Evolutionary conservation across 768 basidiomycete species (phyloP).

Genomic region (Xanthoconium purpureum): DNA sequence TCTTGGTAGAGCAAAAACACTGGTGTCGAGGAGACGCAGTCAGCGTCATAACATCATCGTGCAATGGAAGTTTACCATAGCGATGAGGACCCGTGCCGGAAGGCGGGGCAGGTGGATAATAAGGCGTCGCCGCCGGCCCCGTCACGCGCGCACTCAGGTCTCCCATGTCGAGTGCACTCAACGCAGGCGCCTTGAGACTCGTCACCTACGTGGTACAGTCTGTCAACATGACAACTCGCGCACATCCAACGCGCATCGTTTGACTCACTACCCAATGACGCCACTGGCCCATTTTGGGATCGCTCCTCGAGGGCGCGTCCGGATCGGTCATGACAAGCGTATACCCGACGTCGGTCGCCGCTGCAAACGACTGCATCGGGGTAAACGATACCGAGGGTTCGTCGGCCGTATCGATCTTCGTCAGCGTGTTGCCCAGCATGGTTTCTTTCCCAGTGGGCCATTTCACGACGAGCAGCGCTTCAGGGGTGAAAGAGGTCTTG

Average conservation of each 20-base stretch:
- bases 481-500: conserved; percentile 24
- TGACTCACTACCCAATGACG: conserved; percentile 54
- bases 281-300: conserved; percentile 50
- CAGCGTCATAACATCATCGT: background rate
- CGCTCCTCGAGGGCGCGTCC: conserved; percentile 50
- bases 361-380: conserved; percentile 38
- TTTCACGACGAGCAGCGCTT: conserved; percentile 27
- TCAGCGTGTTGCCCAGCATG: conserved; percentile 38
- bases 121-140: conserved; percentile 49
- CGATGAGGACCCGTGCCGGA: conserved; percentile 54
- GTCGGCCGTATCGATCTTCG: conserved; percentile 39
- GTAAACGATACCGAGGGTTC: conserved; percentile 50
- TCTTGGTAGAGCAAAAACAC: conserved; percentile 64
- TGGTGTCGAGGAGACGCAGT: conserved; percentile 6
- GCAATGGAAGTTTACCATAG: conserved; percentile 42
- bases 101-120: conserved; percentile 54
- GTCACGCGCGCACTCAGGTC: conserved; percentile 40
- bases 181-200: conserved; percentile 37
- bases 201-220: conserved; percentile 27
- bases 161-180: conserved; percentile 30
- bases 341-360: conserved; percentile 37
- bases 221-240: background rate
- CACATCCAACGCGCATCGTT: background rate
- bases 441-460: conserved; percentile 33
- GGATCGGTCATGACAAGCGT: conserved; percentile 59